These are phyloP conservation scores for Fusarium poae DNA, from an alignment of 2,329 filamentous ascomycete genomes.

Conservation along the genomic window DNA sequence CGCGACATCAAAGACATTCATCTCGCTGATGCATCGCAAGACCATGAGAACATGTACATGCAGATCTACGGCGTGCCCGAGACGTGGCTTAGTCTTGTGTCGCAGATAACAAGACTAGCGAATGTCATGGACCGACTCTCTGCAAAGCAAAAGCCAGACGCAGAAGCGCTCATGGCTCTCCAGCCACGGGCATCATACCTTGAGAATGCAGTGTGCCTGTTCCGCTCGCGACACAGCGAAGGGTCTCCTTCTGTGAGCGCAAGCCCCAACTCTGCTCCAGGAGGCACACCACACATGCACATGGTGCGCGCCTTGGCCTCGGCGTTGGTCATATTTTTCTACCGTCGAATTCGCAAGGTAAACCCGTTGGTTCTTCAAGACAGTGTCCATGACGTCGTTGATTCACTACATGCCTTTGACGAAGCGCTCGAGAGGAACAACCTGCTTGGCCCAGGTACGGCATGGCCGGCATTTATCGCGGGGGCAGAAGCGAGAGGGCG, in stretches of 20 bases:
- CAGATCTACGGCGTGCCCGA: constrained; percentile 44
- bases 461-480: constrained; percentile 42
- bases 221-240: constrained; percentile 31
- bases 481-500: constrained; percentile 38
- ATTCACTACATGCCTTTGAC: constrained; percentile 37
- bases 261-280: constrained; percentile 18
- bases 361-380: constrained; percentile 40
- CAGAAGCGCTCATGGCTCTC: constrained; percentile 28
- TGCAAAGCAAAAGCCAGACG: constrained; percentile 17
- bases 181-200: constrained; percentile 36
- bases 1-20: constrained; percentile 42
- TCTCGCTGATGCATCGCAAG: constrained; percentile 29
- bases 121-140: constrained; percentile 38
- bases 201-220: constrained; percentile 41
- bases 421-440: constrained; percentile 37
- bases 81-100: constrained; percentile 44
- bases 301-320: constrained; percentile 42
- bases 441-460: constrained; percentile 37
- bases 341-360: constrained; percentile 41
- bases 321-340: constrained; percentile 41
- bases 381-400: constrained; percentile 37
- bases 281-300: constrained; percentile 40
- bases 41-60: constrained; percentile 45
- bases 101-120: constrained; percentile 39
- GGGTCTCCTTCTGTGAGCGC: neutral